These are phyloP conservation scores for Fraxinus quadrangulata DNA, from an alignment of 257 asterid genomes.

Conservation along the genomic window DNA sequence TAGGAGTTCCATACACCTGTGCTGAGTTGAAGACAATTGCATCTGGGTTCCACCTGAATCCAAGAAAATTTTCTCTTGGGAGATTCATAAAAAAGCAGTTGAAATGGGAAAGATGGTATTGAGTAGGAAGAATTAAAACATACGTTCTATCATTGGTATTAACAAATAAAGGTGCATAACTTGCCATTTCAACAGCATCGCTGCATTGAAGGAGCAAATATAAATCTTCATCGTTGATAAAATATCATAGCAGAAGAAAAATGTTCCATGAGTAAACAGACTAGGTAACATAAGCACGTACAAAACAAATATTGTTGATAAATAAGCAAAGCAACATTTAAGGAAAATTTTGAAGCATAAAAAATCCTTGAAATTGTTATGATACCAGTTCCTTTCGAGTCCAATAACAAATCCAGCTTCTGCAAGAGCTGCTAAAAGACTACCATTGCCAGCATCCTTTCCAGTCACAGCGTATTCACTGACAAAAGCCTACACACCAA, in stretches of 20 bases:
- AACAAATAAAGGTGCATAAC: slow-evolving; percentile 90
- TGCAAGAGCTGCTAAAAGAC: slow-evolving; percentile 85
- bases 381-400: slow-evolving; percentile 82
- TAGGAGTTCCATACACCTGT: slow-evolving; percentile 77
- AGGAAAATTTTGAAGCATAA: not conserved
- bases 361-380: not conserved
- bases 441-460: slow-evolving; percentile 82
- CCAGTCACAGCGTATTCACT: slow-evolving; percentile 95
- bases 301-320: not conserved
- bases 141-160: slow-evolving; percentile 72
- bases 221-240: not conserved
- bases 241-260: too few relatives aligned
- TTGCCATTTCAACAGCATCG: slow-evolving; percentile 80
- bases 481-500: slow-evolving; percentile 76
- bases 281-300: too few relatives aligned
- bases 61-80: not conserved
- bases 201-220: slow-evolving; percentile 44
- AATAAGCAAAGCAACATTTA: not conserved
- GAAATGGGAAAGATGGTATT: not conserved
- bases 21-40: slow-evolving; percentile 89
- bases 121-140: slow-evolving; percentile 21
- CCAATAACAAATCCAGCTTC: slow-evolving; percentile 95
- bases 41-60: slow-evolving; percentile 78
- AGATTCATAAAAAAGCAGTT: not conserved
- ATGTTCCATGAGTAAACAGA: too few relatives aligned